Conservation (phyloP, 2,329 filamentous ascomycete genomes). For the Penicillium rolfsii region DNA sequence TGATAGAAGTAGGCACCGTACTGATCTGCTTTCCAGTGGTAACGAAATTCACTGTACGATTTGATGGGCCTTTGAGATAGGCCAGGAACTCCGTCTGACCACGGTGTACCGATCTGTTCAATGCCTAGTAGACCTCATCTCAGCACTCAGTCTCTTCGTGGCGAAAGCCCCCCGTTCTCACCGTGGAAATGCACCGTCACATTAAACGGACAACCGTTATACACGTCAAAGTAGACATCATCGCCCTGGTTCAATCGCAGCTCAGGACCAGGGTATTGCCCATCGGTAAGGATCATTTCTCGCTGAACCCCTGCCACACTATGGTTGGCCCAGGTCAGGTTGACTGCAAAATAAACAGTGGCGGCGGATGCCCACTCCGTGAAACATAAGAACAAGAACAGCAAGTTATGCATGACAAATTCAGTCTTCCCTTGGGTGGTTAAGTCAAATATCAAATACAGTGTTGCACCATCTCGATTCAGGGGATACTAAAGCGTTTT, state of each 20-base stretch:
- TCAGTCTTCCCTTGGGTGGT: constrained; percentile 12
- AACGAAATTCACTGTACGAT: constrained; percentile 54
- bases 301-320: constrained; percentile 30
- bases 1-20: constrained; percentile 67
- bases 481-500: constrained; percentile 9
- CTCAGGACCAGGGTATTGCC: constrained; percentile 34
- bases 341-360: constrained; percentile 25
- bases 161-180: constrained; percentile 4
- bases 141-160: neutral
- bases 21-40: constrained; percentile 60
- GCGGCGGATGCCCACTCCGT: constrained; percentile 20
- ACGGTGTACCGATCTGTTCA: constrained; percentile 55
- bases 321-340: constrained; percentile 32
- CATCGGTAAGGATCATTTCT: constrained; percentile 34
- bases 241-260: constrained; percentile 35
- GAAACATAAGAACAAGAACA: constrained; percentile 16
- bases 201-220: constrained; percentile 35
- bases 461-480: constrained; percentile 8
- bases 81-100: constrained; percentile 65
- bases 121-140: constrained; percentile 25
- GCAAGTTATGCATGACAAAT: neutral
- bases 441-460: neutral
- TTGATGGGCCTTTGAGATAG: constrained; percentile 58
- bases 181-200: constrained; percentile 40
- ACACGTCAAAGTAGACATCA: constrained; percentile 34